phyloP scores from a whole-genome alignment of 176 grass and related monocot species.

The Cenchrus purpureus region DNA sequence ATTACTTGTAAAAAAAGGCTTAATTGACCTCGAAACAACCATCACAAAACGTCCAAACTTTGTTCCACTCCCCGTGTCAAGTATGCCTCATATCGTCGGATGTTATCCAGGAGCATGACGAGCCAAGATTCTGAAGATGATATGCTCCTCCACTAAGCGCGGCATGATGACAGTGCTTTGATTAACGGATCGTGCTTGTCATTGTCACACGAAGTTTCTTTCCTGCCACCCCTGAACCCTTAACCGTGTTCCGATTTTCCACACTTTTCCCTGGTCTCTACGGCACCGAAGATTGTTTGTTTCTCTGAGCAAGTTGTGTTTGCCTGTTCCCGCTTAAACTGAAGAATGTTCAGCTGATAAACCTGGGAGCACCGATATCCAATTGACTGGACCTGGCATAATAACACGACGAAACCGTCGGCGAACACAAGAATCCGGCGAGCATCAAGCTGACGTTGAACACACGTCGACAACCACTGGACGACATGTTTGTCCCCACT shows the following conservation, averaged over 20 bases:
- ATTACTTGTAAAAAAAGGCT: no score
- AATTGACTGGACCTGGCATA: neutral
- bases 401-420: neutral
- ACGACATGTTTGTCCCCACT: neutral
- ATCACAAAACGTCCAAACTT: neutral
- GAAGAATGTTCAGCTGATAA: neutral
- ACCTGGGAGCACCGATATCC: neutral
- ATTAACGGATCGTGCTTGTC: neutral
- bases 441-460: neutral
- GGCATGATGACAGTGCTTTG: neutral
- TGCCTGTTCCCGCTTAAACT: neutral
- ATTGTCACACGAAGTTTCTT: neutral
- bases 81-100: neutral
- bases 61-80: neutral
- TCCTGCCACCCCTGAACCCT: neutral
- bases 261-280: neutral
- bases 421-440: neutral
- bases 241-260: neutral
- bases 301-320: neutral
- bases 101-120: neutral
- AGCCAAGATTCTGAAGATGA: neutral
- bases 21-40: neutral
- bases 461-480: neutral
- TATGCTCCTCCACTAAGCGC: neutral
- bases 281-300: neutral